Conservation (phyloP, 176 grass and related monocot genomes). For the Oropetium thomaeum region DNA sequence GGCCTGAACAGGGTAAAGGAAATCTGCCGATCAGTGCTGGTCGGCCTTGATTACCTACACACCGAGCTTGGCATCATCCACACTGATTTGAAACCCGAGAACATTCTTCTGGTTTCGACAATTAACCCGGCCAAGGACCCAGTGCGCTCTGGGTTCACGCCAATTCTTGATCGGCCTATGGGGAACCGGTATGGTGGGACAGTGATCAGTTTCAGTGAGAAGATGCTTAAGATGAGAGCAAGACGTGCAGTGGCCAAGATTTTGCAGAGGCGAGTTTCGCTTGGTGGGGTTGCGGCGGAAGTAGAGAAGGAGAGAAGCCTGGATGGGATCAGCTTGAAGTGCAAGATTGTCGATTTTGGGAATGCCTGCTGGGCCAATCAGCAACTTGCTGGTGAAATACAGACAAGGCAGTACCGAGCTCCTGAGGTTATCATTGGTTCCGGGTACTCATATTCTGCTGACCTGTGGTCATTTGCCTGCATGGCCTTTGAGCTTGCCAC, state of each 20-base stretch:
- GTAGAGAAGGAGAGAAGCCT: constrained; percentile 64
- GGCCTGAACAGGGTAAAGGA: constrained; percentile 59
- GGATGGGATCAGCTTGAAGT: constrained; percentile 74
- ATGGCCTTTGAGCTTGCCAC: constrained; percentile 91
- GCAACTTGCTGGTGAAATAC: constrained; percentile 67
- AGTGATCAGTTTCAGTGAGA: constrained; percentile 57
- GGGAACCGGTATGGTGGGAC: constrained; percentile 41
- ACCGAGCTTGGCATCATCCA: constrained; percentile 73
- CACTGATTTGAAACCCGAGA: constrained; percentile 85
- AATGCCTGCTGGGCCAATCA: constrained; percentile 74
- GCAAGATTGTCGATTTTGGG: constrained; percentile 97
- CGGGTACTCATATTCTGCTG: constrained; percentile 70
- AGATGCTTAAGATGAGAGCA: constrained; percentile 72
- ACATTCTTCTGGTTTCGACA: constrained; percentile 78
- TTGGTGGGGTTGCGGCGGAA: constrained; percentile 42
- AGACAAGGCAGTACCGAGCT: constrained; percentile 90
- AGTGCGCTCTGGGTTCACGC: constrained; percentile 43
- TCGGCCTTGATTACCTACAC: constrained; percentile 83
- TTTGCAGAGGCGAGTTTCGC: constrained; percentile 53
- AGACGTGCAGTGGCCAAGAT: constrained; percentile 64
- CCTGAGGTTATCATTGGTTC: constrained; percentile 90
- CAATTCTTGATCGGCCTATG: constrained; percentile 66
- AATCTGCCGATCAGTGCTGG: constrained; percentile 68
- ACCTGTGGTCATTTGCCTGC: constrained; percentile 94
- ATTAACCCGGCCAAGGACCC: constrained; percentile 92